Evolutionary conservation across 2,329 filamentous ascomycete species (phyloP), one percentile per base, ranked within the genome.

Genomic region (Talaromyces marneffei): DNA sequence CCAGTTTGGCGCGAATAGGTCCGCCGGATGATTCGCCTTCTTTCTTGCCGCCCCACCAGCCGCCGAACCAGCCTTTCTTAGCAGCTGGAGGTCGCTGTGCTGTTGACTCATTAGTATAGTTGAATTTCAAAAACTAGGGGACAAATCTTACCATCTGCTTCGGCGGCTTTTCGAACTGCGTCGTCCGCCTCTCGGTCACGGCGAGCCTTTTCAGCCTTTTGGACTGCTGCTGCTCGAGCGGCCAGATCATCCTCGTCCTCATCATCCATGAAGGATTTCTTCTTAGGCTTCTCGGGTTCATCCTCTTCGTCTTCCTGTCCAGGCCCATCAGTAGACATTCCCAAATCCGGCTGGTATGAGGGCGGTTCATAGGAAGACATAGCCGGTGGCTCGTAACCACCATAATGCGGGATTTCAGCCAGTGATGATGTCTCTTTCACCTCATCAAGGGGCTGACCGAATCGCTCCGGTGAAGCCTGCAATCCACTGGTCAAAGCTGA

Each of bases 1-100:
- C 95, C 8, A 99, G 84, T 71, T 99, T 99, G 64, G 95, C 94
- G 68, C 85, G 87, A 73, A 97, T 90, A n/a, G 92, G 85, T 29
- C 74, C 77, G 25, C 69, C 67, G 54, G 69, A 68, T n/a, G 81
- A 74, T 67, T 88, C 84, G 72, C 89, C 87, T 68, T 77, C 74
- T 62, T 83, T 82, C 66, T 83, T 83, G 68, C 89, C 89, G 66
- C 86, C 85, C 64, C 96, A 95, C 92, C 92, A 97, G 56, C 91
- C 87, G 33, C 85, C 83, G 61, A 96, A 89, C 87, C 92, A 96
- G 31, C 89, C 87, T 33, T 77, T 76, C 72, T 83, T 77, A 27
- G 72, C 69, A 66, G 65, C 66, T 9, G 67, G 63, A 54, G 70
- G 68, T 66, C 67, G 72, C 64, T 79, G 75, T 60, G 75, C 75